Base-by-base conservation (phyloP, 2,329 filamentous ascomycete genomes). In the Dothiorella sarmentorum region DNA sequence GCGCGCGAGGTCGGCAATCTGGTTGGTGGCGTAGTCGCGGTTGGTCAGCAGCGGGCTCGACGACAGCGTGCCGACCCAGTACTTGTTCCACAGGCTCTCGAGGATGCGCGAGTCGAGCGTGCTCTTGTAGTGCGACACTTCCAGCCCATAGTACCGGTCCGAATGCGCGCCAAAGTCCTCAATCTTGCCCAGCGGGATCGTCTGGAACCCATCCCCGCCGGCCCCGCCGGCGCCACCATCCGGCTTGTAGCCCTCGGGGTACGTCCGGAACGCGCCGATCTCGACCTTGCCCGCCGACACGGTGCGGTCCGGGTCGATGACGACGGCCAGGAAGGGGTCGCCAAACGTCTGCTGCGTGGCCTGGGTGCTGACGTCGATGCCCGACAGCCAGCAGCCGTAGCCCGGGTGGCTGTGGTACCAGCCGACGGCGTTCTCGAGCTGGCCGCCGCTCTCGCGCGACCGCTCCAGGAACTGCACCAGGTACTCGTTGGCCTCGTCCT, bases 351-450 rank as follows among this genome's bases (percentile, higher is more conserved):
- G 94, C 75, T 97, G 91, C 68, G 88, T 86, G 64, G 83, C 81
- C 73, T 99, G 89, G 2, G 94, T 99, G 57, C 82, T 82, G 55
- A 99, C 94, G 71, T 99, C 94, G 74, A 99, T 97, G 60, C 94
- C 94, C 35, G 88, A 92, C 24, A 99, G 82, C 94, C 94, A 99
- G 80, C 94, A 99, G 43, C 94, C 94, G 73, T 99, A 99, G 24
- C 94, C 94, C 0, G 94, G 94, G 72, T 99, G 94, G 65, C 88
- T 93, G 76, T 99, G 94, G 74, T 99, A 99, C 94, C 94, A 99
- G 17, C 94, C 94, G 15, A 99, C 89, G 0, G 90, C 89, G 72
- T 99, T 97, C 75, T 99, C 94, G 71, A 87, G 80, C 58, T 92
- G 79, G 72, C 91, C 82, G 78, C 89, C 72, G n/a, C n/a, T n/a